These are phyloP conservation scores for Paxillus involutus DNA, from an alignment of 768 basidiomycete genomes.

Conservation along the genomic window DNA sequence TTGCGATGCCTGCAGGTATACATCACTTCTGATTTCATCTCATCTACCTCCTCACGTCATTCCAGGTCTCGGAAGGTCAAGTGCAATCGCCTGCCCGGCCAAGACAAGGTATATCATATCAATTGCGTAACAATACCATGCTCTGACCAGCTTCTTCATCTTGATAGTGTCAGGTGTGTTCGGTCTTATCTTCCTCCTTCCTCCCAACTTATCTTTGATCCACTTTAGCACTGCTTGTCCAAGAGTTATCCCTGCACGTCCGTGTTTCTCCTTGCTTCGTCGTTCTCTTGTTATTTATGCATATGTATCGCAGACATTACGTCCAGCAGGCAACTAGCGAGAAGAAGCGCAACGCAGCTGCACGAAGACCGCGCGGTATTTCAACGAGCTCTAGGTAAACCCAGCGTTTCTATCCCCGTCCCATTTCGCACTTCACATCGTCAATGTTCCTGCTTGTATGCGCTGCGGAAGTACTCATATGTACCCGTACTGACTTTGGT, in stretches of 20 bases:
- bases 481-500: slow-evolving; percentile 28
- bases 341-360: slow-evolving; percentile 66
- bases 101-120: slow-evolving; percentile 65
- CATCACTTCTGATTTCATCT: neutral
- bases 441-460: neutral
- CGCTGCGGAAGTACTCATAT: slow-evolving; percentile 20
- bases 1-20: slow-evolving; percentile 87
- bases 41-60: slow-evolving; percentile 5
- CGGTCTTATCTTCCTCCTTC: slow-evolving; percentile 10
- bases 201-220: slow-evolving; percentile 10
- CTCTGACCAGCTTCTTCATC: slow-evolving; percentile 16
- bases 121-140: slow-evolving; percentile 1
- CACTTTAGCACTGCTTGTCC: slow-evolving; percentile 69
- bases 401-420: neutral
- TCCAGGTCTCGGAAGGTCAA: slow-evolving; percentile 83
- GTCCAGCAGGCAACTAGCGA: slow-evolving; percentile 86
- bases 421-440: slow-evolving; percentile 7
- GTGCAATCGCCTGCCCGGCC: slow-evolving; percentile 78
- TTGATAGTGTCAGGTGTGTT: slow-evolving; percentile 64
- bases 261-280: slow-evolving; percentile 33
- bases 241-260: slow-evolving; percentile 95
- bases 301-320: slow-evolving; percentile 51
- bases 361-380: slow-evolving; percentile 66
- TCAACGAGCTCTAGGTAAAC: slow-evolving; percentile 52
- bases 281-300: slow-evolving; percentile 17